A percentile compares a stretch with the other conserved stretches of the same genome.
Conservation (phyloP, 345 rosid genomes). For the Salix udensis region DNA sequence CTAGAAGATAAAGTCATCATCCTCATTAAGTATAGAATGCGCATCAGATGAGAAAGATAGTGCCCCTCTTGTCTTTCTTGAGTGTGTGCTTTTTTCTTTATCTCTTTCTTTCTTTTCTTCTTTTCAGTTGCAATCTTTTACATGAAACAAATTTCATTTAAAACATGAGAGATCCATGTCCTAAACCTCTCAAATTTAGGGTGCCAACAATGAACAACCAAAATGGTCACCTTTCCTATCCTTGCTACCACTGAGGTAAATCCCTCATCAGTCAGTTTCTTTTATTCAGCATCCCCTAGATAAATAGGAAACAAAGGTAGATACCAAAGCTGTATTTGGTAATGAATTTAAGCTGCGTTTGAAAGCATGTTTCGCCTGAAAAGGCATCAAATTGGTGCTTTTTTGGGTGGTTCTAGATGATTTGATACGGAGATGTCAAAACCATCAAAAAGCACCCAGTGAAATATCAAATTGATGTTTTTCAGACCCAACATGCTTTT, state of each 20-base stretch:
- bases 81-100: neutral
- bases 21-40: neutral
- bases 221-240: neutral
- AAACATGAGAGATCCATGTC: neutral
- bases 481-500: neutral
- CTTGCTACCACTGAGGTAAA: neutral
- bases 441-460: neutral
- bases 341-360: too few relatives aligned
- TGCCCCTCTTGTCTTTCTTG: neutral
- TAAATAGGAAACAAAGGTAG: neutral
- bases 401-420: neutral
- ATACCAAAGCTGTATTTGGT: neutral
- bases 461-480: neutral
- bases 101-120: neutral
- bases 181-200: neutral
- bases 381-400: neutral
- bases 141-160: neutral
- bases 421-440: neutral
- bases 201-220: neutral
- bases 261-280: neutral
- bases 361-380: neutral
- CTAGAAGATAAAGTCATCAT: neutral
- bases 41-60: neutral
- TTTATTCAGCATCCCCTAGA: neutral
- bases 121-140: neutral